Evolutionary conservation across 768 basidiomycete genomes (phyloP), one percentile per base, ranked within the genome.

Genomic region (Gymnopilus dilepis): DNA sequence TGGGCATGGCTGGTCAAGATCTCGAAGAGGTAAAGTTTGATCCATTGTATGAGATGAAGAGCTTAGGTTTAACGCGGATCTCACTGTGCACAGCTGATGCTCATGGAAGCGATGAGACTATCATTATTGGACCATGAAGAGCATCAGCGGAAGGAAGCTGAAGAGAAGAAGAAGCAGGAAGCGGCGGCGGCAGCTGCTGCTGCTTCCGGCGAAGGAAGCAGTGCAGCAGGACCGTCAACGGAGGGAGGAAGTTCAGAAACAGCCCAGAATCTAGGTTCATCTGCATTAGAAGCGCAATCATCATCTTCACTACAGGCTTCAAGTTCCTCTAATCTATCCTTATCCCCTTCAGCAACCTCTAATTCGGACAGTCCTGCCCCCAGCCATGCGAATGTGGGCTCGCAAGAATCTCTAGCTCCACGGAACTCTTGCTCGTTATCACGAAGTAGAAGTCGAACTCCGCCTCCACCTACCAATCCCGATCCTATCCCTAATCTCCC

Each of bases 51-150:
- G 56, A 37, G 24, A 12, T 41, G 38, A 21, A 26, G 42, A n/a
- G 31, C 47, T 58, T 34, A 45, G 41, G 43, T 43, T 41, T 24
- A 40, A 61, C 41, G 56, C 54, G 28, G 56, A 19, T 57, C 19
- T 56, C n/a, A n/a, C 50, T 53, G 33, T 48, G 47, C 65, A 40
- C 64, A 99, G 94, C 77, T 99, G 43, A 98, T 99, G 97, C 80
- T 99, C 57, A 96, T 96, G 93, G 97, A 99, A 77, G 97, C 97
- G 4, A 99, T 99, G 95, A 87, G 97, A 57, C 78, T 97, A 59
- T 97, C 95, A 26, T 80, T 98, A 65, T 73, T 97, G 50, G 97
- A 99, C 60, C 95, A 99, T 69, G 96, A 98, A 76, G 95, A 95
- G 69, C 92, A 95, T 58, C 94, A 95, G 71, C 84, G 87, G 68